A percentile compares a stretch with the other conserved stretches of the same genome.
Conservation (phyloP, 139 green algal species). For the Bryopsis sp. region DNA sequence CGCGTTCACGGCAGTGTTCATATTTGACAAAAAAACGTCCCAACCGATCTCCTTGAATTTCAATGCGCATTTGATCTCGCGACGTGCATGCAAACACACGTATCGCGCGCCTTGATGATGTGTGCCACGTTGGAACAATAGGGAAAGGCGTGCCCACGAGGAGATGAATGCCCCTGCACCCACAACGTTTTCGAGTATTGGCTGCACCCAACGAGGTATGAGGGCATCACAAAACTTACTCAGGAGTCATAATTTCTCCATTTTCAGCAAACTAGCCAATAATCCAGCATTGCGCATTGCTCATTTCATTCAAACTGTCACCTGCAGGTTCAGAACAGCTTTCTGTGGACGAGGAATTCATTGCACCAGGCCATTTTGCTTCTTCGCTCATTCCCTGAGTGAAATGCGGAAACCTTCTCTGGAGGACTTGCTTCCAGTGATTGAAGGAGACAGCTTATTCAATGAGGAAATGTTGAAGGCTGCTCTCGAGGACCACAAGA, state of each 20-base stretch:
- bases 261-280: neutral
- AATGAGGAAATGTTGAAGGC: no score
- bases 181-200: conserved; percentile 32
- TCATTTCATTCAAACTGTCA: neutral
- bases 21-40: neutral
- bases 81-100: no score
- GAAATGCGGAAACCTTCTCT: conserved; percentile 57
- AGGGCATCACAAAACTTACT: neutral
- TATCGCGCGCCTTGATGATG: neutral
- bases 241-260: neutral
- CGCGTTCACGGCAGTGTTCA: no score
- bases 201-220: conserved; percentile 25
- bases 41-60: neutral
- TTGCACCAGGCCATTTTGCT: conserved; percentile 79
- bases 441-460: no score
- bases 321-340: conserved; percentile 52
- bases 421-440: no score
- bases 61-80: neutral
- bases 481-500: no score
- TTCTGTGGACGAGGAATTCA: conserved; percentile 75
- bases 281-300: neutral
- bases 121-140: neutral
- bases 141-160: conserved; percentile 27
- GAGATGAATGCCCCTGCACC: conserved; percentile 26
- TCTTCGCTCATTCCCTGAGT: conserved; percentile 77